Percentiles rank a stretch among this genome's conserved stretches.
phyloP scores from a whole-genome alignment of 805 yeast genomes.

The Sugiyamaella americana region DNA sequence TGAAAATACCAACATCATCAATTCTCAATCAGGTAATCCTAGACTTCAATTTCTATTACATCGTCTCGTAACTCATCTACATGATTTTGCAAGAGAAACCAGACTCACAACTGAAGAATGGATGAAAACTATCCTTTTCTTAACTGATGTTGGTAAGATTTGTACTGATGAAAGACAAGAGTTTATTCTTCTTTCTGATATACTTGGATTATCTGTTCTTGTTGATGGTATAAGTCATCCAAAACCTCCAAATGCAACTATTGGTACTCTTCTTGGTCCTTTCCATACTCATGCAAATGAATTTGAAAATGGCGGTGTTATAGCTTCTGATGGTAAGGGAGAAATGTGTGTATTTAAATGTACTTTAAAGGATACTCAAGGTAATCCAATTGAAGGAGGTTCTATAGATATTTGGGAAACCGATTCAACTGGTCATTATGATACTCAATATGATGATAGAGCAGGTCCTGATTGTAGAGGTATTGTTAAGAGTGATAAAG shows the following conservation, averaged over 20 bases:
- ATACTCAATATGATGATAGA: conserved; percentile 32
- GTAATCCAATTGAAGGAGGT: conserved; percentile 30
- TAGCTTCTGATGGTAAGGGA: conserved; percentile 34
- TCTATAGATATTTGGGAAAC: conserved; percentile 36
- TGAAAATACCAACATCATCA: conserved; percentile 16
- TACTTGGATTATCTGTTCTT: conserved; percentile 32
- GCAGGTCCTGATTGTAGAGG: conserved; percentile 36
- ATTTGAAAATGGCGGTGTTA: conserved; percentile 31
- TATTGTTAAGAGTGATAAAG: conserved; percentile 26
- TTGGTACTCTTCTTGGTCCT: conserved; percentile 35
- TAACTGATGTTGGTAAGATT: conserved; percentile 33
- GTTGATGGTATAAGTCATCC: conserved; percentile 30
- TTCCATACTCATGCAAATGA: conserved; percentile 33
- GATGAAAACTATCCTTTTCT: conserved; percentile 31
- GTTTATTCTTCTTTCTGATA: conserved; percentile 34
- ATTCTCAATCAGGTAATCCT: conserved; percentile 12
- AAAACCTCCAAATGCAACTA: conserved; percentile 23
- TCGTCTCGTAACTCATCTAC: conserved; percentile 32
- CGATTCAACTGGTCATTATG: conserved; percentile 36
- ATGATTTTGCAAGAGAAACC: conserved; percentile 35
- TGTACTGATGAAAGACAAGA: conserved; percentile 32
- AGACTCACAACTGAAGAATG: conserved; percentile 35
- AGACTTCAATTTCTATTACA: conserved; percentile 11
- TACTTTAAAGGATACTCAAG: conserved; percentile 27
- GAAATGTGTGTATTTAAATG: conserved; percentile 28